Evolutionary conservation across 176 grass and related monocot species (phyloP), one percentile per base, ranked within the genome.

Genomic region (Juncus effusus): DNA sequence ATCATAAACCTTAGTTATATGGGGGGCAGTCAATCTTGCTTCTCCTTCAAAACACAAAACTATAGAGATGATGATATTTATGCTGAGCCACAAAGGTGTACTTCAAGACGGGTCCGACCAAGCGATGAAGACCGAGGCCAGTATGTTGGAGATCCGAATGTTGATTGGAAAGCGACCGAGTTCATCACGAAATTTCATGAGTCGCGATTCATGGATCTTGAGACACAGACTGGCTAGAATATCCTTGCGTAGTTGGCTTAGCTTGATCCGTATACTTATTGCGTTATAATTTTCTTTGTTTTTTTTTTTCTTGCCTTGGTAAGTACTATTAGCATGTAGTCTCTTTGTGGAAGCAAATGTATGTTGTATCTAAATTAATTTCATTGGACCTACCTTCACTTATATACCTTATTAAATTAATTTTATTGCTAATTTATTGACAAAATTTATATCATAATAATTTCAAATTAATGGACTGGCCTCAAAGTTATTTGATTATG

Each of bases 101-200:
- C 40, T 7, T 73, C 73, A 13, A 85, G 52, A 16, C 86, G 77
- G 76, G 78, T 96, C 45, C 56, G 84, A 67, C 87, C 91, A 40
- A 90, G 87, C 78, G 91, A 96, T 56, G 73, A 90, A 58, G 86
- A 95, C 51, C 54, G 80, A 56, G 61, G 76, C 6, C 39, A 71
- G 57, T 90, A 84, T 62, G 65, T 90, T 28, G 80, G 87, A 3
- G 83, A 95, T 73, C 72, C 60, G 9, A 81, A 90, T 77, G 84
- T 95, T 38, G 87, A 95, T 78, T 59, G 11, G 54, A 72, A 72
- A 40, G 69, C 69, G 2, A 35, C 54, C 4, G 54, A 72, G 69
- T 36, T 72, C 10, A 72, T 72, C 16, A 47, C 44, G 0, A 60
- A 58, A 35, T 72, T 45, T 16, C 44, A 72, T 38, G 58, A 47